A percentile compares a stretch with the other conserved stretches of the same genome.
phyloP scores from a whole-genome alignment of 768 basidiomycete genomes.

The Termitomyces sp. region DNA sequence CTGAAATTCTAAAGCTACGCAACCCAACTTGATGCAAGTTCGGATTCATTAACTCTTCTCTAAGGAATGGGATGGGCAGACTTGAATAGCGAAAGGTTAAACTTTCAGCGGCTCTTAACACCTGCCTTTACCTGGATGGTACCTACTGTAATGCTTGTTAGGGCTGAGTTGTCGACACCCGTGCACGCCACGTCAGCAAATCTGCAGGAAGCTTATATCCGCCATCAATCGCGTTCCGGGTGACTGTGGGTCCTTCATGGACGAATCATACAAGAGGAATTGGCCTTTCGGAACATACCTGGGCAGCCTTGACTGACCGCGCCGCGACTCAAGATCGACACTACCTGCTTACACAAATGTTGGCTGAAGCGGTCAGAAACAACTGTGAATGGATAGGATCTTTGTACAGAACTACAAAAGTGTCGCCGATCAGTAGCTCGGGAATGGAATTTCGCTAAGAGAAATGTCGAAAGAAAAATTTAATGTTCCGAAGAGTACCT shows the following conservation, averaged over 20 bases:
- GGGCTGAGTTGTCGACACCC: background rate
- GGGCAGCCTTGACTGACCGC: background rate
- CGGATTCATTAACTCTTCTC: too few species aligned
- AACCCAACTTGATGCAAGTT: background rate
- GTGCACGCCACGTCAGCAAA: background rate
- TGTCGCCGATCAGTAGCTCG: background rate
- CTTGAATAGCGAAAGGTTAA: background rate
- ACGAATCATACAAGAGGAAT: background rate
- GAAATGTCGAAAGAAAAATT: background rate
- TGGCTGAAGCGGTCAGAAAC: background rate
- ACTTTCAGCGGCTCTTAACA: background rate
- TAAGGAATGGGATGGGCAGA: background rate
- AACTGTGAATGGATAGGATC: background rate
- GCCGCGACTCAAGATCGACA: background rate
- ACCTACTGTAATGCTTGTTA: background rate
- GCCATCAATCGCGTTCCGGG: background rate
- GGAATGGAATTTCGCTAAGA: constrained; percentile 1
- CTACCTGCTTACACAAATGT: too few species aligned
- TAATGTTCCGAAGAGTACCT: constrained; percentile 6
- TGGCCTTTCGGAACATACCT: background rate
- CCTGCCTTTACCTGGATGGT: too few species aligned
- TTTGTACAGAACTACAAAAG: background rate
- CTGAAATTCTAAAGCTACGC: background rate
- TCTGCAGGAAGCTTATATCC: background rate
- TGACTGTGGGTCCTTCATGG: background rate